Conservation (phyloP, 345 rosid species). For the Nephelium lappaceum region DNA sequence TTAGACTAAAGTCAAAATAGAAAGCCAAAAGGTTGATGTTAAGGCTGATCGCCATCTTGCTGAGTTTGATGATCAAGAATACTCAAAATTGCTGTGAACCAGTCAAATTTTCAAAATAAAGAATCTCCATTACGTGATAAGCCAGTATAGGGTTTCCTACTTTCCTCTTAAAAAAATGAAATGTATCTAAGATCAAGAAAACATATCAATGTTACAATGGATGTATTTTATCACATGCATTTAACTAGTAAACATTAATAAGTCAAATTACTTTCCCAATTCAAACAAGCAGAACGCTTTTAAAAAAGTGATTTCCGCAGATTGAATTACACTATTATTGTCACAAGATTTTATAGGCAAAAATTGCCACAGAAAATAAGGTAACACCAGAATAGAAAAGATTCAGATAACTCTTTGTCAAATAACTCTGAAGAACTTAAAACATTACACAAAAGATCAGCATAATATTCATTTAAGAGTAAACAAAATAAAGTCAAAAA, state of each 20-base stretch:
- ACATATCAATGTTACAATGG: not conserved
- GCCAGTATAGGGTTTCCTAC: not conserved
- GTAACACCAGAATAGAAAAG: not conserved
- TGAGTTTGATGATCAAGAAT: not conserved
- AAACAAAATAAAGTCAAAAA: not conserved
- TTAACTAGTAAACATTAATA: not conserved
- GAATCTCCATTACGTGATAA: not conserved
- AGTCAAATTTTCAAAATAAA: slow-evolving; percentile 2
- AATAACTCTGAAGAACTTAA: not conserved
- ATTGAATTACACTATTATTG: not conserved
- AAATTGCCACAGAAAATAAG: not conserved
- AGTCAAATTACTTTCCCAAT: not conserved
- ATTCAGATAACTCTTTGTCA: not conserved
- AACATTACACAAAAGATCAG: not conserved
- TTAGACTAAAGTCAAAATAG: not conserved
- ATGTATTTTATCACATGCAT: slow-evolving; percentile 5
- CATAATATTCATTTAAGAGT: not conserved
- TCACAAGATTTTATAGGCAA: not conserved
- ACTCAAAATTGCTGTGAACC: not conserved
- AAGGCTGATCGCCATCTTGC: not conserved
- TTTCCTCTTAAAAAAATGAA: not conserved
- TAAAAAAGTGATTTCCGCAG: not conserved
- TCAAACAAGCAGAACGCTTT: not conserved
- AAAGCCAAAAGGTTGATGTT: not conserved
- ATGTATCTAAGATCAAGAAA: not conserved